phyloP scores from a whole-genome alignment of 2,329 filamentous ascomycete species.

The Exophiala calicioides region DNA sequence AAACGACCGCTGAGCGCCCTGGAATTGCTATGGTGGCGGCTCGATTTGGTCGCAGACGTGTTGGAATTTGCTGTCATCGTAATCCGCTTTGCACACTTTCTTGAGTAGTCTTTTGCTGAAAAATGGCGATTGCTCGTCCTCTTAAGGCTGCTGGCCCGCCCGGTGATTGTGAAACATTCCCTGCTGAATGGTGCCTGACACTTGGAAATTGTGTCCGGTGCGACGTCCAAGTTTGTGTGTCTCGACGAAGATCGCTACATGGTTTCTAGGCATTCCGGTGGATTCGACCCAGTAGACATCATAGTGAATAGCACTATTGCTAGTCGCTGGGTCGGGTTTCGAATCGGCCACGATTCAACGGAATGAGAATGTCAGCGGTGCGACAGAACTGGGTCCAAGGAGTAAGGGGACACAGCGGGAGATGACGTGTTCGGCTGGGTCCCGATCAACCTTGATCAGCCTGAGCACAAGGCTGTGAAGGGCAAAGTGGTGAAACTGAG shows the following conservation, averaged over 20 bases:
- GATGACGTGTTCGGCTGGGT: no score
- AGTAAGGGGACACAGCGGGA: no score
- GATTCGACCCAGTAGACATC: conserved; percentile 18
- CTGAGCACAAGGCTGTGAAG: no score
- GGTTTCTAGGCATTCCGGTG: conserved; percentile 13
- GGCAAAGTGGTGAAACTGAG: no score
- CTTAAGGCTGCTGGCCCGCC: conserved; percentile 15
- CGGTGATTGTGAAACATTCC: conserved; percentile 18
- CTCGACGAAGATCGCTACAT: conserved; percentile 19
- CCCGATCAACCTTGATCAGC: no score
- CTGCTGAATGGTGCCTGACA: conserved; percentile 16
- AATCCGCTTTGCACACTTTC: conserved; percentile 10
- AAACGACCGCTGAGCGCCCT: conserved; percentile 14
- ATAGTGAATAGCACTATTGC: conserved; percentile 11
- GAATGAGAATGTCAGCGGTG: no score
- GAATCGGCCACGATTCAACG: neutral
- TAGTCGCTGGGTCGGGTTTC: conserved; percentile 1
- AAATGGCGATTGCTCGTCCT: conserved; percentile 19
- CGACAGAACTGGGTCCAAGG: no score
- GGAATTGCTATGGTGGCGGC: conserved; percentile 12
- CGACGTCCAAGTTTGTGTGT: conserved; percentile 15
- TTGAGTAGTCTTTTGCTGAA: conserved; percentile 12
- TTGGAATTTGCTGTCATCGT: conserved; percentile 17
- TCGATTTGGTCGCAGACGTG: conserved; percentile 14
- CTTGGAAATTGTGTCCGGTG: conserved; percentile 17